Conservation (phyloP, 176 grass and related monocot species). For the Aegilops sharonensis region DNA sequence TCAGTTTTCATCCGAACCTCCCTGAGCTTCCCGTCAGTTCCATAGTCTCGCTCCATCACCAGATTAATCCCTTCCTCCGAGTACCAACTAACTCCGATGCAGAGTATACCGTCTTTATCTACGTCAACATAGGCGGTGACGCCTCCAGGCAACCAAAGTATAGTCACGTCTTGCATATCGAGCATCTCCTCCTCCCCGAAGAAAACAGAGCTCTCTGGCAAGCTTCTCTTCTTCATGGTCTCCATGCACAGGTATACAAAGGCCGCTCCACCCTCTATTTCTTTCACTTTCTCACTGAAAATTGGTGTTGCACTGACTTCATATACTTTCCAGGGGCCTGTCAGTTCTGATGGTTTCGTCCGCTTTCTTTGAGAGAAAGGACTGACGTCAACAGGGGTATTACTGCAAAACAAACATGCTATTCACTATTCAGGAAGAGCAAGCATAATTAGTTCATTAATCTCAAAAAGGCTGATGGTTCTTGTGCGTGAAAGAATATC, state of each 20-base stretch:
- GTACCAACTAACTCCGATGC: slow-evolving; percentile 87
- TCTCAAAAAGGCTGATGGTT: background rate
- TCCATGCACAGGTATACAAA: slow-evolving; percentile 84
- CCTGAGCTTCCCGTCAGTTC: slow-evolving; percentile 72
- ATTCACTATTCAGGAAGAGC: background rate
- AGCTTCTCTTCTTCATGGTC: slow-evolving; percentile 72
- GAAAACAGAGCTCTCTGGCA: slow-evolving; percentile 67
- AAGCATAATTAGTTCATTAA: background rate
- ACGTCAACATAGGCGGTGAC: slow-evolving; percentile 86
- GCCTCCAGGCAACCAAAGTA: slow-evolving; percentile 91
- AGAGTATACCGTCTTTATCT: slow-evolving; percentile 67
- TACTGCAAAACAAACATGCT: slow-evolving; percentile 39
- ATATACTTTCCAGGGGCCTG: slow-evolving; percentile 91
- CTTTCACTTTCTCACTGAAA: slow-evolving; percentile 47
- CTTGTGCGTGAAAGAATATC: background rate
- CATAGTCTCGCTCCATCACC: slow-evolving; percentile 96
- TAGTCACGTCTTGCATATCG: slow-evolving; percentile 73
- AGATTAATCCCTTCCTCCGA: slow-evolving; percentile 96
- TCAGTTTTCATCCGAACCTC: slow-evolving; percentile 89
- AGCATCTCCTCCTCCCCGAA: slow-evolving; percentile 82
- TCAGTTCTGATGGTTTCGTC: slow-evolving; percentile 73
- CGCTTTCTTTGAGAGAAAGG: slow-evolving; percentile 81
- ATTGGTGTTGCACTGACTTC: slow-evolving; percentile 91
- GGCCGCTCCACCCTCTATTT: slow-evolving; percentile 35
- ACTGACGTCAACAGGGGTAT: slow-evolving; percentile 55